phyloP scores from a whole-genome alignment of 163 green algal species.

The Picocystis sp. region DNA sequence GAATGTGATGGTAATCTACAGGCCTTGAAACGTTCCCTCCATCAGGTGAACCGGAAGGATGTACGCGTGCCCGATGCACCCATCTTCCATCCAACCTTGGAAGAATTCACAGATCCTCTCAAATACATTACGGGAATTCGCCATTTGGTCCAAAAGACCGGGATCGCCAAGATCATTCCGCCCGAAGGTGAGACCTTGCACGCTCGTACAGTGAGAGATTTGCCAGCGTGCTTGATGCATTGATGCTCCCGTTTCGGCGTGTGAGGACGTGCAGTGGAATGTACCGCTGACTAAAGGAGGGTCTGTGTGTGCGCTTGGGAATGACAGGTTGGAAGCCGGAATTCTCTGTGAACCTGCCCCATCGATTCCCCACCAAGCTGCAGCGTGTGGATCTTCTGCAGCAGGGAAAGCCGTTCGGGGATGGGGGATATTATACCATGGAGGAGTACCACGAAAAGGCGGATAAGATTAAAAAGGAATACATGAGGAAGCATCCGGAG shows the following conservation, averaged over 20 bases:
- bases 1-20: too few species aligned
- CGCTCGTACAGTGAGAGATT: not conserved
- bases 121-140: slow-evolving; percentile 65
- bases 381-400: slow-evolving; percentile 8
- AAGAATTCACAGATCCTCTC: slow-evolving; percentile 73
- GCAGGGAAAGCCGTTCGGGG: slow-evolving; percentile 3
- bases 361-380: slow-evolving; percentile 9
- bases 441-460: slow-evolving; percentile 3
- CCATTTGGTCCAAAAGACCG: slow-evolving; percentile 38
- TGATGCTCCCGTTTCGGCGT: not conserved
- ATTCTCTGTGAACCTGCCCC: not conserved
- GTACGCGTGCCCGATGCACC: slow-evolving; percentile 7
- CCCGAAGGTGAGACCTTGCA: slow-evolving; percentile 17
- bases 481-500: slow-evolving; percentile 1
- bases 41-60: too few species aligned
- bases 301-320: not conserved
- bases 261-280: not conserved
- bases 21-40: too few species aligned
- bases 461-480: slow-evolving; percentile 1
- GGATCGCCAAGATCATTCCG: slow-evolving; percentile 62
- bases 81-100: slow-evolving; percentile 51
- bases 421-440: slow-evolving; percentile 4
- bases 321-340: not conserved
- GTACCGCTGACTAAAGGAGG: not conserved
- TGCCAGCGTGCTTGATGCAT: not conserved